Evolutionary conservation across 768 basidiomycete species (phyloP).

Genomic region (Boletus patriciae): DNA sequence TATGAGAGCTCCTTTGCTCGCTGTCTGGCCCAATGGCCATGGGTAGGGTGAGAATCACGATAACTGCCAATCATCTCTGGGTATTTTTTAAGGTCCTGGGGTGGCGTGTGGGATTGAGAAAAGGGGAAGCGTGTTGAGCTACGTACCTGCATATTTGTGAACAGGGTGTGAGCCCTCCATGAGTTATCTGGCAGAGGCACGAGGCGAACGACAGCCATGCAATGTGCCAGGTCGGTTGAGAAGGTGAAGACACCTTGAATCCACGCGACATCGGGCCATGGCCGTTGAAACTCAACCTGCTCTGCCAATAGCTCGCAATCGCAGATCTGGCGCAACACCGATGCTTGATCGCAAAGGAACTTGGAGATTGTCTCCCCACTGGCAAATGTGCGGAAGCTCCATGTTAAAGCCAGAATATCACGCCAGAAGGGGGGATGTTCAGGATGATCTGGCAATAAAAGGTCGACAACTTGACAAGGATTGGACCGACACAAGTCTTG

Average conservation of each 20-base stretch:
- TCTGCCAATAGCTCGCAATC: not conserved
- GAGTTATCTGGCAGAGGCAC: slow-evolving; percentile 38
- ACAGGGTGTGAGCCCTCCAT: slow-evolving; percentile 61
- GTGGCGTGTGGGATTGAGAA: not conserved
- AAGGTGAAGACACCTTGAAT: slow-evolving; percentile 4
- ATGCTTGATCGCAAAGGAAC: slow-evolving; percentile 34
- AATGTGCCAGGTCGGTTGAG: not conserved
- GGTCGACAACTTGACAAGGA: not conserved
- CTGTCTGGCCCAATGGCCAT: slow-evolving; percentile 1
- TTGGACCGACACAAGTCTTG: not conserved
- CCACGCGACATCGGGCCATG: slow-evolving; percentile 57
- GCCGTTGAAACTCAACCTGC: slow-evolving; percentile 24
- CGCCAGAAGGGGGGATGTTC: not conserved
- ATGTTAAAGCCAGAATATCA: slow-evolving; percentile 41
- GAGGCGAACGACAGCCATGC: slow-evolving; percentile 26
- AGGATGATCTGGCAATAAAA: not conserved
- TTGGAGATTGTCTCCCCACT: slow-evolving; percentile 34
- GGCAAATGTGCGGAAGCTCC: slow-evolving; percentile 50
- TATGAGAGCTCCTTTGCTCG: not conserved
- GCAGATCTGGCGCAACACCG: slow-evolving; percentile 17
- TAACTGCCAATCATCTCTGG: slow-evolving; percentile 40
- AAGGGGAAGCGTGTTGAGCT: not conserved
- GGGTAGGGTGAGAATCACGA: not conserved
- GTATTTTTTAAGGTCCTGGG: slow-evolving; percentile 19
- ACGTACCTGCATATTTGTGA: slow-evolving; percentile 52